Base-by-base conservation (phyloP, 352 stramenopile species). In the Globisporangium sylvaticum region DNA sequence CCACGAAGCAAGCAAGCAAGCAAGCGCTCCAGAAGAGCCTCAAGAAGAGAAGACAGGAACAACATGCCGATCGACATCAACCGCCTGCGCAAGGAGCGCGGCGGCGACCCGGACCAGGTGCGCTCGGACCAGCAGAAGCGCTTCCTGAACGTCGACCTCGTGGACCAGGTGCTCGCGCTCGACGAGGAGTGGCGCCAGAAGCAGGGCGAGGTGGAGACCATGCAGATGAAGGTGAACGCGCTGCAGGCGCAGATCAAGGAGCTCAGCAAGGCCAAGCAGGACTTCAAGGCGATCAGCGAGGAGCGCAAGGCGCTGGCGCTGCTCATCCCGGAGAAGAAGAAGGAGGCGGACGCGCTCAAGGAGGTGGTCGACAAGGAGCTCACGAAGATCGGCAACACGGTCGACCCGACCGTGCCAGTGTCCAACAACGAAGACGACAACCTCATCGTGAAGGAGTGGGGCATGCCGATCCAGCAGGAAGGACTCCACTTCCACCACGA, bases 31-130 rank as follows among this genome's bases (percentile, higher is more conserved):
- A 65, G 42, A 65, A 22, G 34, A 55, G 24, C 1, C 44, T 68
- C 64, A 78, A 76, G 64, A 54, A 67, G 62, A 58, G 46, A 55
- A 52, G 15, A 78, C 67, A 58, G 3, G 31, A 34, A 9, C 24
- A 48, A 8, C 68, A 99, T 99, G 97, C 96, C 96, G 64, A 98
- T 99, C 72, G 96, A 99, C 83, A 99, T 99, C 73, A 98, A 98
- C 78, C 90, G 96, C 60, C 83, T 99, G 61, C 92, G 97, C 59
- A 87, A 87, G 62, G 97, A 99, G 75, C 94, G 95, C 62, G 96
- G 96, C 61, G 97, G 97, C 65, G 87, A 99, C 79, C 96, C 97
- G n/a, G 96, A 97, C 58, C 80, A 89, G 48, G 97, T 98, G 70
- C 91, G 95, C 55, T 80, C 87, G 65, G 97, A 97, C 71, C 96